phyloP scores from a whole-genome alignment of 2,329 filamentous ascomycete genomes.

The Aspergillus melleus region DNA sequence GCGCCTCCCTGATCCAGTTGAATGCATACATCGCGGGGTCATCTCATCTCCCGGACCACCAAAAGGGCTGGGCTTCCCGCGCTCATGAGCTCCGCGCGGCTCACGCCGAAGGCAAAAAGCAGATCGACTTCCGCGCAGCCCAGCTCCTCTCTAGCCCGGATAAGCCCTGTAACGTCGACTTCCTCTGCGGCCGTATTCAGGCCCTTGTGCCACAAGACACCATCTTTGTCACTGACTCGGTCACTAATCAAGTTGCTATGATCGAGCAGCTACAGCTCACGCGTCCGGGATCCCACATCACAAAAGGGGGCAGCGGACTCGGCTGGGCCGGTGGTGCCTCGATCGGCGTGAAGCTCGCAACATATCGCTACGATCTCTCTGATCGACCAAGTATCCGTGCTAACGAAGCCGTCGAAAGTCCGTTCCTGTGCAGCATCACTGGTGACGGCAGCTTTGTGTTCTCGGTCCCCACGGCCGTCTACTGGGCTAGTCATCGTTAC shows the following conservation, averaged over 20 bases:
- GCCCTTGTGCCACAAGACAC: conserved; percentile 2
- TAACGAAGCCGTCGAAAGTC: background rate
- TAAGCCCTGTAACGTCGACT: conserved; percentile 5
- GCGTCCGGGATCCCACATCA: conserved; percentile 51
- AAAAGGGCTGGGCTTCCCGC: background rate
- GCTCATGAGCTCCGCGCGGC: background rate
- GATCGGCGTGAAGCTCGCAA: conserved; percentile 71
- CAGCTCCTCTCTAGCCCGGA: background rate
- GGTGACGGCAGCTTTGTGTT: conserved; percentile 68
- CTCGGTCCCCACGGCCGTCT: conserved; percentile 62
- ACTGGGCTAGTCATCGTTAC: conserved; percentile 67
- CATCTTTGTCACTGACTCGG: conserved; percentile 10
- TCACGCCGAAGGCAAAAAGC: background rate
- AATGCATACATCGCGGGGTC: conserved; percentile 5
- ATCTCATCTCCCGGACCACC: background rate
- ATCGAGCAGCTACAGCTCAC: conserved; percentile 8
- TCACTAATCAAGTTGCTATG: conserved; percentile 11
- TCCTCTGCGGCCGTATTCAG: conserved; percentile 7
- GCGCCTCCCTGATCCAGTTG: conserved; percentile 3
- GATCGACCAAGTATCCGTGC: conserved; percentile 12
- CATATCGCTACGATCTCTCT: too few species aligned
- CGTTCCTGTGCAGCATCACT: conserved; percentile 37
- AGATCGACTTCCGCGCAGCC: background rate
- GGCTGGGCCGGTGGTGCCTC: conserved; percentile 76
- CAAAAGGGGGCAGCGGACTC: conserved; percentile 70